Conservation (phyloP, 78 protist species). For the Bodo saltans region DNA sequence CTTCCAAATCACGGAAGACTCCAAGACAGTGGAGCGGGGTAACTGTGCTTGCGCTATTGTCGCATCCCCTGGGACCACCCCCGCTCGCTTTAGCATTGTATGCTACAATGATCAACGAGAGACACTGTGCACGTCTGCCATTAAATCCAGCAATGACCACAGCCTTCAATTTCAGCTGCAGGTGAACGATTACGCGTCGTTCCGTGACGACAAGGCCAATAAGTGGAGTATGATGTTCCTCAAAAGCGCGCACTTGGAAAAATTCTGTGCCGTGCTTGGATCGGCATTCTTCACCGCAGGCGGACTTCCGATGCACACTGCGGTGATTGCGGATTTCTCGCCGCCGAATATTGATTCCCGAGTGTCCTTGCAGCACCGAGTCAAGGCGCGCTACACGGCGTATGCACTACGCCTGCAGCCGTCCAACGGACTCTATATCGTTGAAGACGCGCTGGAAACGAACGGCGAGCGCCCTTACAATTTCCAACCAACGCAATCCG, state of each 20-base stretch:
- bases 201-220: slow-evolving; percentile 9
- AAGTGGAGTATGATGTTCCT: slow-evolving; percentile 3
- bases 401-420: neutral
- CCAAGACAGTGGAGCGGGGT: neutral
- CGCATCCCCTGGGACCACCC: neutral
- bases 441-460: neutral
- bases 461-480: neutral
- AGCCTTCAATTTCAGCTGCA: slow-evolving; percentile 20
- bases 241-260: neutral
- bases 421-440: too few relatives aligned
- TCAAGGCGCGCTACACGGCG: neutral
- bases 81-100: neutral
- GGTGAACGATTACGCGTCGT: neutral
- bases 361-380: neutral
- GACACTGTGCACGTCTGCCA: neutral
- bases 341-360: neutral
- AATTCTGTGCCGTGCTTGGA: neutral
- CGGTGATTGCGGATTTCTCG: neutral
- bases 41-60: neutral
- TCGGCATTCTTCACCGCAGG: neutral
- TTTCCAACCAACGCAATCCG: neutral
- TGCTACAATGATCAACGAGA: slow-evolving; percentile 20
- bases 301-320: slow-evolving; percentile 10
- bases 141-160: neutral
- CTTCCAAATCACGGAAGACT: neutral